Evolutionary conservation across 2,329 filamentous ascomycete genomes (phyloP), one percentile per base, ranked within the genome.

Genomic region (Beauveria medogensis): DNA sequence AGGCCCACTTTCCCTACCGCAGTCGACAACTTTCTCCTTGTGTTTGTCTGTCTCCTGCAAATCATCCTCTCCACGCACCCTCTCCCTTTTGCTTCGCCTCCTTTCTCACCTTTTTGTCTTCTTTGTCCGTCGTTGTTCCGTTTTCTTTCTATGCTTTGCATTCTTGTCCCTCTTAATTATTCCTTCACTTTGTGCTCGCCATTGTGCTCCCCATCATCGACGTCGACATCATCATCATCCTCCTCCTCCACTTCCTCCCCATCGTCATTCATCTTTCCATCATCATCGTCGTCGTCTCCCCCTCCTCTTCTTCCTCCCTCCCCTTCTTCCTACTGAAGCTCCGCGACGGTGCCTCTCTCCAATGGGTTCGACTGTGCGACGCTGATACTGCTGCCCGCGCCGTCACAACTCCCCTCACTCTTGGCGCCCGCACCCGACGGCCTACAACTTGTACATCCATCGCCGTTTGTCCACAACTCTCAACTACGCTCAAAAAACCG

Each of bases 361-460:
- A 37, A 59, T 59, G 57, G 28, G 50, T 47, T 59, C 41, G 48
- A 52, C 26, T 53, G 37, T 53, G 48, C 57, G 14, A 51, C 50
- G 40, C 47, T 59, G 50, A 59, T 24, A 34, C n/a, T 57, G 46
- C 37, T 30, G 46, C 37, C 30, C 34, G 56, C 34, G 37, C 56
- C 47, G 16, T 26, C 2, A 43, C 46, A 12, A 52, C 12, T 40
- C 20, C 22, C 22, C 34, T 30, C 22, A 10, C 22, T 28, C 18
- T 26, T 10, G 46, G 22, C 22, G 6, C 22, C 34, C 1, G 46
- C 55, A 34, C 20, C 5, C 55, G 34, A 58, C 46, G 20, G 8
- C 41, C 16, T 20, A 26, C 22, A 9, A 28, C 40, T 34, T 10
- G 0, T 16, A 4, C 14, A 14, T 5, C 34, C 34, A 16, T 24